These are phyloP conservation scores for Dendrobium catenatum DNA, from an alignment of 106 monocot species.

Conservation along the genomic window DNA sequence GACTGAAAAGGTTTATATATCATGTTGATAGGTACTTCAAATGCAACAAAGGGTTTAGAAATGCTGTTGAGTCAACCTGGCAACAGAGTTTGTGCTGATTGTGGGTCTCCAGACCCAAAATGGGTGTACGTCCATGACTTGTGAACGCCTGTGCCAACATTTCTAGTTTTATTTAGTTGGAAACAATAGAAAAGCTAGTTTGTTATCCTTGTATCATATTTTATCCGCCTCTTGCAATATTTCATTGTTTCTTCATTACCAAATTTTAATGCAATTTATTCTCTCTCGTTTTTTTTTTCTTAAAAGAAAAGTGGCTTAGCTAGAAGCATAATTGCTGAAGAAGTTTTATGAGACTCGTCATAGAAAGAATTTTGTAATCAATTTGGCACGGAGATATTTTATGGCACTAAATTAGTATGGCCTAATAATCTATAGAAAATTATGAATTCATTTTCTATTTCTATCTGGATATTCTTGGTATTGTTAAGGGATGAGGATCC, in stretches of 20 bases:
- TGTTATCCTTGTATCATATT: neutral
- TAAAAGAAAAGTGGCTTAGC: neutral
- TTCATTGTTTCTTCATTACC: neutral
- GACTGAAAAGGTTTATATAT: neutral
- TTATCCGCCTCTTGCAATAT: neutral
- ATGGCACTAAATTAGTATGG: neutral
- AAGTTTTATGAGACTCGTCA: neutral
- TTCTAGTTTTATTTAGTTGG: neutral
- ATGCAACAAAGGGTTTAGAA: slow-evolving; percentile 32
- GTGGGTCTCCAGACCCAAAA: slow-evolving; percentile 80
- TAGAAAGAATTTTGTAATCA: neutral
- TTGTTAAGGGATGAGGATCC: too few species aligned
- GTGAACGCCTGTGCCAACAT: neutral
- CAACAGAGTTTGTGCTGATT: slow-evolving; percentile 79
- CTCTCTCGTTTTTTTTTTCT: neutral
- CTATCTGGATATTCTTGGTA: too few species aligned
- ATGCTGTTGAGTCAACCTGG: slow-evolving; percentile 46
- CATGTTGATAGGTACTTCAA: slow-evolving; percentile 19
- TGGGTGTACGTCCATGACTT: slow-evolving; percentile 62
- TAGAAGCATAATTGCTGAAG: neutral
- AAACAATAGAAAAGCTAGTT: neutral
- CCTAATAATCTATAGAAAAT: too few species aligned
- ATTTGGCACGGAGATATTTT: neutral
- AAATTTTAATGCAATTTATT: neutral
- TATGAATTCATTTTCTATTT: too few species aligned